A percentile compares a stretch with the other conserved stretches of the same genome.
These are phyloP conservation scores for Apiospora arundinis DNA, from an alignment of 2,329 filamentous ascomycete species.

Conservation along the genomic window DNA sequence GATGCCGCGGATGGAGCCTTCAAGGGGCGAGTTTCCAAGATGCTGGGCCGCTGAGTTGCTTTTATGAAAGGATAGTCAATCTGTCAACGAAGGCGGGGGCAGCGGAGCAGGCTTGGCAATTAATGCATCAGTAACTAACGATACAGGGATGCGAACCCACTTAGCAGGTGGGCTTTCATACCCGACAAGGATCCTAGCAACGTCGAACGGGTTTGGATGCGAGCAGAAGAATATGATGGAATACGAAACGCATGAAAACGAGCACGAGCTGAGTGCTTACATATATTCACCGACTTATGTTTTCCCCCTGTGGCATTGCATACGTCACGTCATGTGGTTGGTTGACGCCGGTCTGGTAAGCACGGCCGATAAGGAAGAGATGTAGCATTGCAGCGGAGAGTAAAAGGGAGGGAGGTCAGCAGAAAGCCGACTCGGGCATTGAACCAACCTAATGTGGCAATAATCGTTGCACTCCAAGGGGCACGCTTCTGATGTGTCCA, in stretches of 20 bases:
- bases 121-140: neutral
- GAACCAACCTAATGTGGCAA: neutral
- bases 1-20: neutral
- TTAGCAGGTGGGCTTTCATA: no score
- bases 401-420: neutral
- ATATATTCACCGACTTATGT: neutral
- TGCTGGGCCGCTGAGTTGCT: neutral
- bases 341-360: neutral
- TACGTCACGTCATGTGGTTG: constrained; percentile 4
- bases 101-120: neutral
- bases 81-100: neutral
- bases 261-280: neutral
- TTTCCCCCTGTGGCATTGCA: neutral
- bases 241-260: neutral
- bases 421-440: neutral
- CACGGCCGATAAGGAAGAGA: neutral
- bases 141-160: neutral
- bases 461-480: neutral
- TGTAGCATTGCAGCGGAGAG: neutral
- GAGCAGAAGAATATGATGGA: neutral
- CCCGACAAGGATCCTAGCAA: neutral
- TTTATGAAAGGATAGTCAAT: neutral
- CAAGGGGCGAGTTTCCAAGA: neutral
- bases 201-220: neutral
- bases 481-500: no score